Evolutionary conservation across 1,139 yeast species (phyloP), one percentile per base, ranked within the genome.

Genomic region (Kodamaea ohmeri): DNA sequence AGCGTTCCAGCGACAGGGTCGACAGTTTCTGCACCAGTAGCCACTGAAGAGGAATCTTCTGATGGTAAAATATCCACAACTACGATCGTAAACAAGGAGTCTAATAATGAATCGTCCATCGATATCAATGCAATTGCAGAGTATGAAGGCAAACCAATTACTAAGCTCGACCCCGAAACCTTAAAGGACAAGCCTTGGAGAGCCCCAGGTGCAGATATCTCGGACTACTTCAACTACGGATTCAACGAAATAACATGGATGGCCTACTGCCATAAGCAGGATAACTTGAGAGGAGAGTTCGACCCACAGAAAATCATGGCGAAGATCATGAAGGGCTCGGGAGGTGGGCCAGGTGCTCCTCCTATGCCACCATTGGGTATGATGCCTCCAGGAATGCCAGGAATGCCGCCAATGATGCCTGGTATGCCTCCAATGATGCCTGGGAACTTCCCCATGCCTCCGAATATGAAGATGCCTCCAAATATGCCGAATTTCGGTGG

Each of bases 101-200:
- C 43, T 25, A 55, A 60, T 45, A 58, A 61, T 45, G 58, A 52
- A 46, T 71, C 73, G 47, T 68, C 68, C 36, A 69, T 92, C 15
- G 95, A 90, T 52, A 71, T 92, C 9, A 80, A 88, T 50, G 79
- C 80, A 16, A 84, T 86, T 13, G 97, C 94, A 0, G 80, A 79
- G 44, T 78, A 74, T 47, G 85, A 90, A 40, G 97, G 96, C 4
- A 76, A 79, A 49, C 95, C 95, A 3, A 68, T 94, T 37, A 86
- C 95, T 0, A 83, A 84, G 49, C 71, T 90, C n/a, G 84, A 87
- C 47, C 71, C 90, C 14, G 95, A 86, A 46, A 83, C 81, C 36
- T 66, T 90, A 34, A 89, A 87, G 48, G 95, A 88, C 47, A 94
- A 94, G 63, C 98, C 98, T 2, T 92, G 99, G 99, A 76, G 98